Evolutionary conservation across 73 alveolate genomes (phyloP).

Genomic region (Symbiodinium pilosum): DNA sequence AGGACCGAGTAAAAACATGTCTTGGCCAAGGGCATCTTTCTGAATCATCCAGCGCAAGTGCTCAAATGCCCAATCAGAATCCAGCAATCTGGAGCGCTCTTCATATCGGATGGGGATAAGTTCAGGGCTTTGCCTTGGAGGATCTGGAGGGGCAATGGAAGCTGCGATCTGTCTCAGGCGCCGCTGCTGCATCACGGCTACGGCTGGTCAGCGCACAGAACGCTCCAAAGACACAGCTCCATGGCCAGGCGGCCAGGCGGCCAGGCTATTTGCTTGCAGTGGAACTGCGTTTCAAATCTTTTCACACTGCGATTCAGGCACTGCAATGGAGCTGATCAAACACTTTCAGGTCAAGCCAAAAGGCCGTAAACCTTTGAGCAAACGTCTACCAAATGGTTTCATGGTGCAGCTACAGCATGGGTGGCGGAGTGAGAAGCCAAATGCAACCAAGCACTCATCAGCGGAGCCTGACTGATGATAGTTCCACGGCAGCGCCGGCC

Average conservation of each 20-base stretch:
- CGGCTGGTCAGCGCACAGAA: too few species aligned
- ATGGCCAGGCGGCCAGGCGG: too few species aligned
- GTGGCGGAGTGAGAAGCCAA: neutral
- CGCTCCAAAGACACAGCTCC: too few species aligned
- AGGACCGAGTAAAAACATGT: constrained; percentile 53
- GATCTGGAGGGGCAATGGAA: neutral
- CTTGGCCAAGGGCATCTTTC: constrained; percentile 75
- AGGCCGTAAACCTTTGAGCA: too few species aligned
- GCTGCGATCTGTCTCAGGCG: constrained; percentile 1
- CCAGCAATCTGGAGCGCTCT: constrained; percentile 40
- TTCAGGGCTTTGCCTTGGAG: neutral
- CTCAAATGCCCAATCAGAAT: constrained; percentile 64
- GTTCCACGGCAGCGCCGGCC: neutral
- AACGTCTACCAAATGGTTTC: too few species aligned
- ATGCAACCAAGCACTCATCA: neutral
- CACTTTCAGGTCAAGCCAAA: too few species aligned
- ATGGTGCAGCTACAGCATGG: neutral
- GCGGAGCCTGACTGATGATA: neutral
- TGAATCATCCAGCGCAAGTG: constrained; percentile 93
- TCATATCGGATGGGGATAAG: neutral
- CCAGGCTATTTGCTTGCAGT: too few species aligned
- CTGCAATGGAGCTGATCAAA: too few species aligned
- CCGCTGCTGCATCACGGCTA: constrained; percentile 1
- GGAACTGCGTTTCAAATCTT: too few species aligned
- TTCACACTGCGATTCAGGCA: too few species aligned